phyloP scores from a whole-genome alignment of 2,329 filamentous ascomycete genomes.

The Aureobasidium leucospermi region DNA sequence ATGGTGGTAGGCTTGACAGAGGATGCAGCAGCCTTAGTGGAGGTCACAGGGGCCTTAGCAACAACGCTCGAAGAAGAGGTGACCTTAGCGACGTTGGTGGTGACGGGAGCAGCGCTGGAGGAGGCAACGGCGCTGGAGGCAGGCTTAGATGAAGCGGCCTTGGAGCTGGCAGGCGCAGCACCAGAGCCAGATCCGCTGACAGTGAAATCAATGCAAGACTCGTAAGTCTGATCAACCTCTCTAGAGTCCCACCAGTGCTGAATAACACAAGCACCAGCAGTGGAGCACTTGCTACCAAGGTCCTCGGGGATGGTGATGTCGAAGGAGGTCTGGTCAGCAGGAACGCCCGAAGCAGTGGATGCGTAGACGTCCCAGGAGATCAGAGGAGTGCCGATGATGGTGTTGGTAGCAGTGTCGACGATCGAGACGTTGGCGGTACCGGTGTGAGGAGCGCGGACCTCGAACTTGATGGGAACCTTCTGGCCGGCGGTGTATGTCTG shows the following conservation, averaged over 20 bases:
- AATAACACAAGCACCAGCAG: conserved; percentile 46
- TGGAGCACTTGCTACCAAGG: conserved; percentile 40
- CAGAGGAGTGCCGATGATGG: conserved; percentile 45
- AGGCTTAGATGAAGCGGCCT: background rate
- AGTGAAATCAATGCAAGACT: conserved; percentile 55
- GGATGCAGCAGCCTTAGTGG: background rate
- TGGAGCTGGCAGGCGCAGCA: conserved; percentile 8
- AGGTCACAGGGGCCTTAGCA: conserved; percentile 1
- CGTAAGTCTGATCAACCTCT: conserved; percentile 53
- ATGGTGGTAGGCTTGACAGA: conserved; percentile 1
- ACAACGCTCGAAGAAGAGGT: background rate
- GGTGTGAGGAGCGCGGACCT: conserved; percentile 47
- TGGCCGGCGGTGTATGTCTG: conserved; percentile 46
- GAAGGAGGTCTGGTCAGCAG: conserved; percentile 42
- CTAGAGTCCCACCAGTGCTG: conserved; percentile 58
- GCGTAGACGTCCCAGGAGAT: conserved; percentile 52
- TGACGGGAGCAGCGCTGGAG: conserved; percentile 1
- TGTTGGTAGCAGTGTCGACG: conserved; percentile 47
- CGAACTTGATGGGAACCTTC: conserved; percentile 38
- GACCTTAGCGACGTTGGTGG: background rate
- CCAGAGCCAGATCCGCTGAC: conserved; percentile 26
- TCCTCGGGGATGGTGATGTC: conserved; percentile 47
- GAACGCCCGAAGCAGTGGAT: conserved; percentile 36
- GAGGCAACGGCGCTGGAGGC: background rate
- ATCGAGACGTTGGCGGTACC: conserved; percentile 53